These are phyloP conservation scores for Solanum hybrid DNA, from an alignment of 305 asterid species.

Conservation along the genomic window DNA sequence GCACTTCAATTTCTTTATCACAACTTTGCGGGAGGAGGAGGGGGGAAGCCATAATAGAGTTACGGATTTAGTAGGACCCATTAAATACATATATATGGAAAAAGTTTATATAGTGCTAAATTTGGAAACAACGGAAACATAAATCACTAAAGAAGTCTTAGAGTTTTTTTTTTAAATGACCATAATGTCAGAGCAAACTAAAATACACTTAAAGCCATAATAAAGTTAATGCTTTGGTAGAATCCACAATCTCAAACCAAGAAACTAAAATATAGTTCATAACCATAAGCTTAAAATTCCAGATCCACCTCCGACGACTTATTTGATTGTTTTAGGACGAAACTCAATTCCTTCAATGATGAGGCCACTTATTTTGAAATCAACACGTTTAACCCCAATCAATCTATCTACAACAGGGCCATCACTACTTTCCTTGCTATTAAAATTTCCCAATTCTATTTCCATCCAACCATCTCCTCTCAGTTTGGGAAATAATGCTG, in stretches of 20 bases:
- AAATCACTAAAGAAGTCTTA: background rate
- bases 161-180: background rate
- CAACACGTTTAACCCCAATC: slow-evolving; percentile 19
- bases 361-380: slow-evolving; percentile 15
- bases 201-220: background rate
- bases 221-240: background rate
- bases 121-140: background rate
- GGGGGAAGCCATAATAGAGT: background rate
- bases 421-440: slow-evolving; percentile 5
- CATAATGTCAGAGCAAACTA: background rate
- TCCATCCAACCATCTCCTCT: slow-evolving; percentile 39
- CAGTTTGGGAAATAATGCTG: background rate
- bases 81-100: background rate
- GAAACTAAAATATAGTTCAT: background rate
- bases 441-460: slow-evolving; percentile 31
- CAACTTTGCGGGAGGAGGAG: background rate
- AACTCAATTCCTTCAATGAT: slow-evolving; percentile 20
- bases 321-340: background rate
- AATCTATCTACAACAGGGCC: slow-evolving; percentile 35
- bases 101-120: background rate
- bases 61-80: background rate
- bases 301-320: background rate
- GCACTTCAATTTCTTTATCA: background rate
- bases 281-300: background rate
- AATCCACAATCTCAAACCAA: background rate